Percentiles rank a stretch among this genome's conserved stretches.
phyloP scores from a whole-genome alignment of 2,329 filamentous ascomycete species.

The Exophiala oligosperma region DNA sequence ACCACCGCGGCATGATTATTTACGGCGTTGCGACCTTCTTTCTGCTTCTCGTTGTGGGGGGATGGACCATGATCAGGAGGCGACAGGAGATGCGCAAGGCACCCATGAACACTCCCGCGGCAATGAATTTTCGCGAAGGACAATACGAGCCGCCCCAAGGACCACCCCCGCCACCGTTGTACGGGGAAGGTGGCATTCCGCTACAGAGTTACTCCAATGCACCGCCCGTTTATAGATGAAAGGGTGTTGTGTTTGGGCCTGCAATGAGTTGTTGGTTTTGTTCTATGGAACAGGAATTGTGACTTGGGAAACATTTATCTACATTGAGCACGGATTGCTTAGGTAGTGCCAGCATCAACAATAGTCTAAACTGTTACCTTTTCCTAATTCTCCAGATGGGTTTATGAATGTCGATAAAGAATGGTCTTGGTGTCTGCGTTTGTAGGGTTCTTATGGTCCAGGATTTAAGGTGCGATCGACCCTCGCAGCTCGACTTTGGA shows the following conservation, averaged over 20 bases:
- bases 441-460: no score
- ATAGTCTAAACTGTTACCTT: no score
- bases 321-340: no score
- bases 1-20: constrained; percentile 49
- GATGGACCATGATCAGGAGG: constrained; percentile 37
- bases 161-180: constrained; percentile 12
- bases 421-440: no score
- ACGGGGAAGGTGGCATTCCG: constrained; percentile 21
- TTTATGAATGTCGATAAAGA: no score
- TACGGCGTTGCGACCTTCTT: constrained; percentile 49
- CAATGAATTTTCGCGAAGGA: constrained; percentile 29
- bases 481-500: no score
- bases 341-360: no score
- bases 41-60: constrained; percentile 40
- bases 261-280: no score
- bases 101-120: constrained; percentile 26
- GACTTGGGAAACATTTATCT: no score
- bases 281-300: no score
- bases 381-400: no score
- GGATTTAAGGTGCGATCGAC: no score
- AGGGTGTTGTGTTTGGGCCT: not conserved
- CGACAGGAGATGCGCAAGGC: constrained; percentile 33
- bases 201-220: constrained; percentile 20
- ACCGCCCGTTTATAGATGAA: constrained; percentile 14
- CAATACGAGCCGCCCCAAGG: constrained; percentile 7